phyloP scores from a whole-genome alignment of 495 filamentous ascomycete species.

The Tuber brumale region DNA sequence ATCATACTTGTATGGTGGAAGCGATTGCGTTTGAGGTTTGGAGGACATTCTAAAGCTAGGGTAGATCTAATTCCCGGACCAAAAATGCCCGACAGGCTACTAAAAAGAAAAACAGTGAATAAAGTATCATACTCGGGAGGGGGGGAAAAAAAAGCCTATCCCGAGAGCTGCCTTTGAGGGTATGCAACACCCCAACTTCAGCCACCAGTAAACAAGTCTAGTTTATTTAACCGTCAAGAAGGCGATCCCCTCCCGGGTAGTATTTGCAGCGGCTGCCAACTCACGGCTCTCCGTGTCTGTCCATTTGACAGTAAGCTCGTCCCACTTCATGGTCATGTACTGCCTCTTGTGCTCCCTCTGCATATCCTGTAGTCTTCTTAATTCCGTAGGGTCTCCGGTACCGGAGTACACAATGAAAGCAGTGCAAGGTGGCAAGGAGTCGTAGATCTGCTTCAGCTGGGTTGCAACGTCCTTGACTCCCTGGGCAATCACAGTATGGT shows the following conservation, averaged over 20 bases:
- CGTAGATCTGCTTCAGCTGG: conserved; percentile 64
- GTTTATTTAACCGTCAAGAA: conserved; percentile 70
- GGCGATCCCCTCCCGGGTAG: conserved; percentile 69
- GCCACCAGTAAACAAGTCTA: neutral
- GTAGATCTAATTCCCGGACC: neutral
- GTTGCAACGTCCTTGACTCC: conserved; percentile 49
- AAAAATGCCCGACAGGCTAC: neutral
- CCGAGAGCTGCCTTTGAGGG: neutral
- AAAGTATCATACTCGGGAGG: neutral
- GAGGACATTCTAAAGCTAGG: neutral
- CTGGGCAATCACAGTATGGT: conserved; percentile 42
- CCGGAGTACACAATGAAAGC: conserved; percentile 84
- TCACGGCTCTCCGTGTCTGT: conserved; percentile 80
- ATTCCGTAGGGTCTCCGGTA: conserved; percentile 76
- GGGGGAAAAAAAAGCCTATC: neutral
- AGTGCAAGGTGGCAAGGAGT: conserved; percentile 71
- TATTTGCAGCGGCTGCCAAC: conserved; percentile 60
- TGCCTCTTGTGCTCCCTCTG: conserved; percentile 69
- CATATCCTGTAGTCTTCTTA: conserved; percentile 64
- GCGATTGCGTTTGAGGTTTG: neutral
- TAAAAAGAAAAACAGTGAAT: neutral
- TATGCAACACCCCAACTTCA: neutral
- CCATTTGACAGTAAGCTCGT: conserved; percentile 81
- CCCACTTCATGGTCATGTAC: conserved; percentile 75
- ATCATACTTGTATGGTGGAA: neutral